Evolutionary conservation across 352 stramenopile species (phyloP), one percentile per base, ranked within the genome.

Genomic region (Globisporangium splendens): DNA sequence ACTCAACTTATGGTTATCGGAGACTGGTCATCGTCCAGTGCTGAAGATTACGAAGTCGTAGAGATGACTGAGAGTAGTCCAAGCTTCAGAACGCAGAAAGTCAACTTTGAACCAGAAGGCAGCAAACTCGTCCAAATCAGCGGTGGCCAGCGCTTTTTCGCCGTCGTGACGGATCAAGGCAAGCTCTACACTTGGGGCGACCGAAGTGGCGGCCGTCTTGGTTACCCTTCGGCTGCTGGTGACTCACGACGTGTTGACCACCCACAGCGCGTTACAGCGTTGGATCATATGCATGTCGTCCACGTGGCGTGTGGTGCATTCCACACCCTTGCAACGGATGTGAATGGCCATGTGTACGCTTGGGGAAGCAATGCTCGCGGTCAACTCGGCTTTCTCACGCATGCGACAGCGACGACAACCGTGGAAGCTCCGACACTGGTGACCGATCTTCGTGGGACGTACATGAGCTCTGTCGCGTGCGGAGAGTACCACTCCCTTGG

Each of bases 401-500:
- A 69, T 31, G 28, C 47, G 14, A 31, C 60, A 1, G 51, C 72
- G 10, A 47, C 58, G 31, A 69, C 63, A 39, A 62, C 54, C 20
- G 50, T 83, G 31, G 63, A 66, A 15, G 65, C 49, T 7, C 77
- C 79, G 13, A 73, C 66, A 1, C 56, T 77, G 22, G 66, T 89
- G 15, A 46, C 33, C 12, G 73, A 74, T 63, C 67, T 93, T 49
- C 68, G 73, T 42, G 80, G 83, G 3, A 60, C 70, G 44, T 91
- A 85, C 54, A 72, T 91, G 62, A 78, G 68, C 38, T 55, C 65
- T 28, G 77, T 93, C 7, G 77, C 81, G 8, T 90, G 80, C 49
- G 80, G 83, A 8, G 83, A 89, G 47, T 86, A 86, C 50, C 83
- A 93, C 62, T 91, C 83, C 20, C 65, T 93, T 20, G 77, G 59